These are phyloP conservation scores for Diaporthe citri DNA, from an alignment of 2,329 filamentous ascomycete species.

Conservation along the genomic window DNA sequence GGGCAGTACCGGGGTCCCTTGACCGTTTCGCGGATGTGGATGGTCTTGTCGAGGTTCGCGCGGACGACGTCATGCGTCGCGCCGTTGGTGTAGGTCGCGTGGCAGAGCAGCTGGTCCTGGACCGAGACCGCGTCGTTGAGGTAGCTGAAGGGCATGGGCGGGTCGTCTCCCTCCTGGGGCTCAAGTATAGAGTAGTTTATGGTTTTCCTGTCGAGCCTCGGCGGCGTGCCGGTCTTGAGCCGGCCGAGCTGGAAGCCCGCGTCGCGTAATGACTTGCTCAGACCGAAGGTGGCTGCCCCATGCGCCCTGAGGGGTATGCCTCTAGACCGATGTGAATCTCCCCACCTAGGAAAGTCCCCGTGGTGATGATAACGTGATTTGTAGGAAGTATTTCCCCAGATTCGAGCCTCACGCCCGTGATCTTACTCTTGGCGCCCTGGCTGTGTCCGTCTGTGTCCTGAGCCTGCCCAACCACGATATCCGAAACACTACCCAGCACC, in stretches of 20 bases:
- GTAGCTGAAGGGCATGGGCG: conserved; percentile 92
- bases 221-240: conserved; percentile 95
- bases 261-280: conserved; percentile 90
- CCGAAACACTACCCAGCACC: conserved; percentile 88
- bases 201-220: conserved; percentile 82
- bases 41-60: conserved; percentile 91
- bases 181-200: conserved; percentile 84
- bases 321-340: conserved; percentile 97
- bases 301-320: conserved; percentile 85
- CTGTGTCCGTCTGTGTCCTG: conserved; percentile 65
- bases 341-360: conserved; percentile 93
- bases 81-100: conserved; percentile 88
- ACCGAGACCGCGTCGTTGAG: conserved; percentile 84
- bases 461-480: conserved; percentile 82
- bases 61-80: conserved; percentile 86
- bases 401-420: conserved; percentile 87
- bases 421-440: conserved; percentile 72
- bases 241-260: conserved; percentile 92
- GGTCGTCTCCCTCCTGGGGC: conserved; percentile 83
- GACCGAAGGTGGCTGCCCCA: conserved; percentile 90
- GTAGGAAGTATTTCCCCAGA: conserved; percentile 87
- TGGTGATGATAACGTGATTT: conserved; percentile 90
- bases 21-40: conserved; percentile 95
- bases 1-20: conserved; percentile 96
- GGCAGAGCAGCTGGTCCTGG: conserved; percentile 85